Evolutionary conservation across 2,329 filamentous ascomycete species (phyloP), one percentile per base, ranked within the genome.

Genomic region (Neonectria ditissima): DNA sequence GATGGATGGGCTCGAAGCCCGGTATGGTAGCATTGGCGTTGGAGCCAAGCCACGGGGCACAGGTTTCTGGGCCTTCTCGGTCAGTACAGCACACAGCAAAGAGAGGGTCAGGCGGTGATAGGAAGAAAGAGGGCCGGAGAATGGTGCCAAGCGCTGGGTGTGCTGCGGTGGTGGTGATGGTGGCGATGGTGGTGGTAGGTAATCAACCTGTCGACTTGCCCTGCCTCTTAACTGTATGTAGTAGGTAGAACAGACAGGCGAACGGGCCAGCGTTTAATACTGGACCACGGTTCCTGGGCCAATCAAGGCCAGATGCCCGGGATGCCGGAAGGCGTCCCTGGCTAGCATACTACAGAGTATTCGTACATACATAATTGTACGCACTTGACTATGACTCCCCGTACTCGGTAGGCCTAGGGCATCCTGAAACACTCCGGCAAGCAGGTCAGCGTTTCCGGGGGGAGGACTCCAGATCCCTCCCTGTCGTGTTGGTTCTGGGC

Each of bases 21-120:
- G 26, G n/a, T 13, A 50, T n/a, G 47, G 47, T 50, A n/a, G 47
- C 16, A 50, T 50, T 48, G 44, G 44, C 16, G n/a, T 47, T 48
- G 45, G 45, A 41, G 37, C n/a, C n/a, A 41, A 20, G 37, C 37
- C 16, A 20, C 37, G n/a, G 37, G 37, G 37, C n/a, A 37, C 10
- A 8, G 37, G 8, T 20, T 20, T 41, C n/a, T 41, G 37, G 37
- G 37, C 37, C 3, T 20, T 20, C 37, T 41, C 37, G 37, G 37
- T 20, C 37, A 41, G 37, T 41, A 18, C 11, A 37, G 34, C 14
- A n/a, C 24, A 26, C 6, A 6, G 24, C 24, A 26, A 30, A 30
- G 28, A 30, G 28, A 30, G 28, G 9, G 28, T 9, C 28, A 30
- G 14, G 13, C 14, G 34, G 34, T 37, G 34, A 37, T 37, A n/a